Base-by-base conservation (phyloP, 208 protist species). In the Trypanosoma avium region DNA sequence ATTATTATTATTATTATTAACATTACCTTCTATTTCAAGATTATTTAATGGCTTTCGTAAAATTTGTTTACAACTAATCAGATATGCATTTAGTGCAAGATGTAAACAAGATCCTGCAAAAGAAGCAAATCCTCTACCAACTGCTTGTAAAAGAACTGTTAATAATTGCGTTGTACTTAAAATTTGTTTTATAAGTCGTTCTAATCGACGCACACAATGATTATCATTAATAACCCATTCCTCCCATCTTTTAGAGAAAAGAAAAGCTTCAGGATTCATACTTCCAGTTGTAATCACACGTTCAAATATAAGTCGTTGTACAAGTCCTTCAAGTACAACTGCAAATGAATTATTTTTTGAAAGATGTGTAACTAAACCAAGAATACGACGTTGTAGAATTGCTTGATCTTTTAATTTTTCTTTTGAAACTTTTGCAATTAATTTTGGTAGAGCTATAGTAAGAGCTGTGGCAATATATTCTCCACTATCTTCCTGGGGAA, bases 371-470 rank as follows among this genome's bases (percentile, higher is more conserved):
- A 96, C 68, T 55, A 90, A 88, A 22, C 69, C 24, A 65, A 96
- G 78, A 33, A 96, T n/a, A 22, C 90, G 79, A 10, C 90, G 79
- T 35, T 75, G 77, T 32, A 96, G 81, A 57, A 94, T 75, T 3
- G 81, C 84, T 66, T 96, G 86, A 45, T 94, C 84, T 53, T 79
- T 81, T 12, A 77, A 54, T 68, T 90, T 88, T 26, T 95, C 82
- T 63, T 90, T 90, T 30, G 73, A 72, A 4, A 89, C 79, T 22
- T 81, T 82, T 4, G 57, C 69, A 30, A 84, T 81, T 21, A 96
- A 77, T 79, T 89, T 92, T 17, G 90, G 90, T 32, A 96, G 79
- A 21, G 77, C 75, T 40, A 96, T 63, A 45, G 73, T 62, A 33
- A 96, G 55, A 3, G 79, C 90, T 7, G 83, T 76, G 4, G 87